Conservation (phyloP, 2,329 filamentous ascomycete species). For the Gaeumannomyces sp. region DNA sequence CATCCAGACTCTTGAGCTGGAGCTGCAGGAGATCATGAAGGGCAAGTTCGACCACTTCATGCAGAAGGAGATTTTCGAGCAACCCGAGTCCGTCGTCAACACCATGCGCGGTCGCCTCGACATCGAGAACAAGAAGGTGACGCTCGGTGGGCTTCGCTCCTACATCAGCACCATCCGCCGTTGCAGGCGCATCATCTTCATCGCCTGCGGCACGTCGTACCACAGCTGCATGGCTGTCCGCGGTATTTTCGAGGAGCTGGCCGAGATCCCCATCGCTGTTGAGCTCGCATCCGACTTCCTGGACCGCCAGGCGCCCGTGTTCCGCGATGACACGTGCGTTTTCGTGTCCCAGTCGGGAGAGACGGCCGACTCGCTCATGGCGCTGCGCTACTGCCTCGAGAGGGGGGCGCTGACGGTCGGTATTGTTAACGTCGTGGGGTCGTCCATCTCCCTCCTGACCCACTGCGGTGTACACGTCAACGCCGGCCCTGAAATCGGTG, state of each 20-base stretch:
- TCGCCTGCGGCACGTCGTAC: slow-evolving; percentile 96
- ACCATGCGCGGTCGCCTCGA: slow-evolving; percentile 99
- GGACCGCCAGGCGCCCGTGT: slow-evolving; percentile 91
- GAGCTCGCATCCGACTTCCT: slow-evolving; percentile 98
- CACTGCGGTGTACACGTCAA: slow-evolving; percentile 99
- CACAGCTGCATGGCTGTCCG: slow-evolving; percentile 99
- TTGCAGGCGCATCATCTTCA: slow-evolving; percentile 96
- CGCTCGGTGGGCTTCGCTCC: slow-evolving; percentile 88
- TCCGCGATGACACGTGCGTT: slow-evolving; percentile 98
- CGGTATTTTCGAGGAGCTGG: slow-evolving; percentile 94
- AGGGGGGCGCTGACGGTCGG: slow-evolving; percentile 94
- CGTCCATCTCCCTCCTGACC: slow-evolving; percentile 93
- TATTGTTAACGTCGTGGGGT: slow-evolving; percentile 97
- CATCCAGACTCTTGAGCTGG: slow-evolving; percentile 97
- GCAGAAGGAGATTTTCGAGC: slow-evolving; percentile 99
- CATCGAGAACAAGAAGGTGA: slow-evolving; percentile 87
- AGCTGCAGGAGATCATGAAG: slow-evolving; percentile 99
- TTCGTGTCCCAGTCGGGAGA: slow-evolving; percentile 99
- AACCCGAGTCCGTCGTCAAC: slow-evolving; percentile 98
- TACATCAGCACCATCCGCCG: slow-evolving; percentile 96
- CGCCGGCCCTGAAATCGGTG: slow-evolving; percentile 96
- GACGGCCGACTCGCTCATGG: slow-evolving; percentile 96
- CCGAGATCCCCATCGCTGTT: slow-evolving; percentile 94
- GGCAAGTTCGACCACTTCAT: slow-evolving; percentile 99
- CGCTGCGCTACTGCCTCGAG: slow-evolving; percentile 95